Evolutionary conservation across 768 basidiomycete species (phyloP).

Genomic region (Boletus subcaerulescens): DNA sequence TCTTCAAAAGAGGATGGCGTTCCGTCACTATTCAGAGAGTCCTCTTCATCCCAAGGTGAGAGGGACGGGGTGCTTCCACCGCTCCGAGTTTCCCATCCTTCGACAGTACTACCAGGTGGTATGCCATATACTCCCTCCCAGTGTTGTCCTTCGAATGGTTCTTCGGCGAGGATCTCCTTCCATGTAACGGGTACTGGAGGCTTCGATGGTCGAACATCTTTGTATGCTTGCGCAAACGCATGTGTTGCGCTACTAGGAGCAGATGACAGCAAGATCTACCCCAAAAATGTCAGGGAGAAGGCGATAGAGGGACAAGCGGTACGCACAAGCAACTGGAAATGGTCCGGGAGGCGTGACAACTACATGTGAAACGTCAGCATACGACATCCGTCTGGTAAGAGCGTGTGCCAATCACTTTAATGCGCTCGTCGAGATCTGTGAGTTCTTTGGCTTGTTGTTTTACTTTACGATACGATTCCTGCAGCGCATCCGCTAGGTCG

Average conservation of each 20-base stretch:
- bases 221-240: slow-evolving; percentile 50
- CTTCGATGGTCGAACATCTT: slow-evolving; percentile 35
- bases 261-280: slow-evolving; percentile 54
- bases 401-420: slow-evolving; percentile 44
- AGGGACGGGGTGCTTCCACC: slow-evolving; percentile 65
- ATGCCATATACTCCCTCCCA: slow-evolving; percentile 73
- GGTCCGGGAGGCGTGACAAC: slow-evolving; percentile 62
- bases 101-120: slow-evolving; percentile 45
- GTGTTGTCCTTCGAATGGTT: slow-evolving; percentile 83
- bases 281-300: slow-evolving; percentile 1
- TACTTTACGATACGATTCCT: slow-evolving; percentile 49
- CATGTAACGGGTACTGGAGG: slow-evolving; percentile 54
- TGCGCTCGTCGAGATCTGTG: slow-evolving; percentile 62
- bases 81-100: slow-evolving; percentile 44
- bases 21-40: slow-evolving; percentile 27
- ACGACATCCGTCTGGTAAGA: neutral
- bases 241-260: slow-evolving; percentile 50
- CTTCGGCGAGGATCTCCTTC: slow-evolving; percentile 76
- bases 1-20: slow-evolving; percentile 12
- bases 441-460: slow-evolving; percentile 47
- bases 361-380: slow-evolving; percentile 23
- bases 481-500: slow-evolving; percentile 55
- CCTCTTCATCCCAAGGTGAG: slow-evolving; percentile 61
- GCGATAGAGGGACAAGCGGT: no score
- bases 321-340: slow-evolving; percentile 70